Conservation (phyloP, 1,284 basidiomycete genomes). For the Ustilago cynodontis region DNA sequence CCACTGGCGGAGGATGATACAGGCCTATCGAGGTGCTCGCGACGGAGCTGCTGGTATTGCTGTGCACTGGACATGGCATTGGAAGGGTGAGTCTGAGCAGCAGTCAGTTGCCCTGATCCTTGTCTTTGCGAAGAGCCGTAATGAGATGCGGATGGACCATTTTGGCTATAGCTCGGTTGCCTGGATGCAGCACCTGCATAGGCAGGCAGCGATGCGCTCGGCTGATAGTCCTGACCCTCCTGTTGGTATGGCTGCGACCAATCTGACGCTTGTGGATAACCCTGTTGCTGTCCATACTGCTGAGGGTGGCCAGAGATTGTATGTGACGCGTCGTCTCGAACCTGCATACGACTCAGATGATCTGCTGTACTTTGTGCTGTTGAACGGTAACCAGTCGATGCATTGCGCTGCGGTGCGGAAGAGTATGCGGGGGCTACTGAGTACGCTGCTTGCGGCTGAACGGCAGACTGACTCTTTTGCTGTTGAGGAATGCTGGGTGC, state of each 20-base stretch:
- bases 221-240: constrained; percentile 6
- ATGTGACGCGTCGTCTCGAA: constrained; percentile 9
- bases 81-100: not conserved
- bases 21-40: constrained; percentile 22
- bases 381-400: constrained; percentile 13
- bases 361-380: constrained; percentile 9
- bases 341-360: constrained; percentile 26
- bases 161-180: constrained; percentile 1
- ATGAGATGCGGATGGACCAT: not conserved
- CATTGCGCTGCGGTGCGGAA: constrained; percentile 14
- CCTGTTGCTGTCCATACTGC: constrained; percentile 5
- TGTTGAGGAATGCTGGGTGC: constrained; percentile 6
- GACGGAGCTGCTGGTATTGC: constrained; percentile 1
- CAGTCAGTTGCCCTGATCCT: not conserved
- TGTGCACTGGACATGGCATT: not conserved
- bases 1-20: constrained; percentile 51
- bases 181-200: not conserved
- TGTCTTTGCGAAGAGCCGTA: not conserved
- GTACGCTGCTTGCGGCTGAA: constrained; percentile 2
- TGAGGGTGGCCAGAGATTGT: not conserved
- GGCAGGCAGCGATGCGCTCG: not conserved
- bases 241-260: constrained; percentile 14
- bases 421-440: not conserved
- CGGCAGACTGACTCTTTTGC: not conserved
- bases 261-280: not conserved